These are phyloP conservation scores for Aspergillus sclerotialis DNA, from an alignment of 2,329 filamentous ascomycete genomes.

Conservation along the genomic window DNA sequence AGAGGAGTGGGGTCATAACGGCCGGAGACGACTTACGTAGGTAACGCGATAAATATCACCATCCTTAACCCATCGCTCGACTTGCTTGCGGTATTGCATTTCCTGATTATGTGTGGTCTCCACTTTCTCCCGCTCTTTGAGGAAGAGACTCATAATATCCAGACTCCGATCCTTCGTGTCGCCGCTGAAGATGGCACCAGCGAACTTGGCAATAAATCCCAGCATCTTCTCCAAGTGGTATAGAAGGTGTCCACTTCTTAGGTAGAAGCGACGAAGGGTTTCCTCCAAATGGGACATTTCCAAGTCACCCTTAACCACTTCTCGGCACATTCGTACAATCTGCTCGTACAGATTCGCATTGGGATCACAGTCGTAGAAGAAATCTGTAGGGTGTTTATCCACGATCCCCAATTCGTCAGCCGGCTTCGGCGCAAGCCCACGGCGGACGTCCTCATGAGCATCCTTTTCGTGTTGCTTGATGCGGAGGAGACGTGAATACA, in stretches of 20 bases:
- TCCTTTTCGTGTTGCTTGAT: constrained; percentile 73
- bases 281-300: constrained; percentile 84
- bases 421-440: constrained; percentile 68
- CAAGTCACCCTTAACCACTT: constrained; percentile 73
- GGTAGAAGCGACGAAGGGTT: constrained; percentile 82
- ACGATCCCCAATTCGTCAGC: constrained; percentile 78
- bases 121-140: constrained; percentile 70
- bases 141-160: constrained; percentile 82
- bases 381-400: constrained; percentile 66
- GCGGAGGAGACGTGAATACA: constrained; percentile 76
- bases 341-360: constrained; percentile 75
- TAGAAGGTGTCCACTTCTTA: constrained; percentile 83
- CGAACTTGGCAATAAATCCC: constrained; percentile 71
- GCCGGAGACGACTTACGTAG: constrained; percentile 90
- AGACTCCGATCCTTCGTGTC: constrained; percentile 91
- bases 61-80: constrained; percentile 88
- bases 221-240: constrained; percentile 91
- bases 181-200: constrained; percentile 71
- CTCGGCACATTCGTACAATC: constrained; percentile 77
- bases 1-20: too few relatives aligned
- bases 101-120: constrained; percentile 86
- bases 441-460: constrained; percentile 66
- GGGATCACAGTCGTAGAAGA: constrained; percentile 61
- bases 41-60: constrained; percentile 84
- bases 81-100: constrained; percentile 82